These are phyloP conservation scores for Aspergillus sparsus DNA, from an alignment of 495 filamentous ascomycete species.

Conservation along the genomic window DNA sequence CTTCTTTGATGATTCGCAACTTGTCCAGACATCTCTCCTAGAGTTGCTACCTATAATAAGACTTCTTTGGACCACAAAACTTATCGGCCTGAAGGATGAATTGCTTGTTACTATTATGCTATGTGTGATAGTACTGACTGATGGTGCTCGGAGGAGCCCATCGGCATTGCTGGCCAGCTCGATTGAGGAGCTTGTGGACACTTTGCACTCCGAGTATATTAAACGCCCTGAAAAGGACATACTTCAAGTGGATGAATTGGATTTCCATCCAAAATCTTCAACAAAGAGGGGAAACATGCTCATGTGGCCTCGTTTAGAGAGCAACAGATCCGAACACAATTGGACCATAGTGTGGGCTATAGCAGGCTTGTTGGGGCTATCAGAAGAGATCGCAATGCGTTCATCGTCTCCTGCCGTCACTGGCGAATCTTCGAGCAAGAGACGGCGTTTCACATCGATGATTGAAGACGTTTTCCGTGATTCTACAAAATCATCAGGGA, in stretches of 20 bases:
- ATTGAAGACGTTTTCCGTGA: constrained; percentile 65
- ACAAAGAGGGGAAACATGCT: constrained; percentile 21
- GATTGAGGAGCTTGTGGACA: constrained; percentile 59
- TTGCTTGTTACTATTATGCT: constrained; percentile 72
- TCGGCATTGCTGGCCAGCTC: constrained; percentile 32
- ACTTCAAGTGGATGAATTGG: constrained; percentile 74
- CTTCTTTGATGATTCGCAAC: constrained; percentile 63
- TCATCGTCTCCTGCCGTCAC: constrained; percentile 16
- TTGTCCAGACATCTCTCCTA: constrained; percentile 58
- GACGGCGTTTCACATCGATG: constrained; percentile 56
- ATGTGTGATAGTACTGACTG: constrained; percentile 42
- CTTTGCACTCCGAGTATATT: constrained; percentile 71
- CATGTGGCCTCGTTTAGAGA: constrained; percentile 44
- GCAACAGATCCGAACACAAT: constrained; percentile 47
- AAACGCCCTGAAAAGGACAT: constrained; percentile 67
- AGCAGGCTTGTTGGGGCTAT: constrained; percentile 35
- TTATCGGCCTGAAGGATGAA: constrained; percentile 63
- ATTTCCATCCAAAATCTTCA: constrained; percentile 48
- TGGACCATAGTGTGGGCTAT: constrained; percentile 51
- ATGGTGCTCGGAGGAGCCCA: constrained; percentile 28
- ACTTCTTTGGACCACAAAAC: constrained; percentile 71
- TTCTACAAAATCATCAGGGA: constrained; percentile 54
- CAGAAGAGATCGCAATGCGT: constrained; percentile 26
- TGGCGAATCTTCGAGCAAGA: constrained; percentile 52
- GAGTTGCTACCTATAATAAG: constrained; percentile 70